phyloP scores from a whole-genome alignment of 495 filamentous ascomycete genomes.

The Neurospora sp. region DNA sequence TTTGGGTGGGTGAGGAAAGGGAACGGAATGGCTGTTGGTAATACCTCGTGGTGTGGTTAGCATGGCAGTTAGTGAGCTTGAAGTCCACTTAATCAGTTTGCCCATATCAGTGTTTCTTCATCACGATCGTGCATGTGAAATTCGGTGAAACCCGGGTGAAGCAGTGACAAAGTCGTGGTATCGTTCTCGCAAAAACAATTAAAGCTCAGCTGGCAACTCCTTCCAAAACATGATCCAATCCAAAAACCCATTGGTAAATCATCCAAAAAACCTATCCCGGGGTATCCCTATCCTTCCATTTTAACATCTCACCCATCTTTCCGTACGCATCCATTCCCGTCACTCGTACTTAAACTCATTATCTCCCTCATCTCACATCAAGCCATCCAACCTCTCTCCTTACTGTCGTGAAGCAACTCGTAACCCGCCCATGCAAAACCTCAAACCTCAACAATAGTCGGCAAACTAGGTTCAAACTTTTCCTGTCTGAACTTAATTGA shows the following conservation, averaged over 20 bases:
- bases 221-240: not conserved
- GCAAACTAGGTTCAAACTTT: not conserved
- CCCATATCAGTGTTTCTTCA: not conserved
- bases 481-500: constrained; percentile 2
- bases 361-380: not conserved
- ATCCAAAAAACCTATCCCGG: not conserved
- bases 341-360: not conserved
- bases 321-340: too few species aligned
- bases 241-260: not conserved
- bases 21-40: not conserved
- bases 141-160: not conserved
- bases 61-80: not conserved
- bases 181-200: not conserved
- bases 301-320: not conserved
- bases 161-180: not conserved
- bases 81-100: not conserved
- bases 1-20: not conserved
- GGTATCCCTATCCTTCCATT: not conserved
- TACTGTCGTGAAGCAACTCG: not conserved
- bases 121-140: not conserved
- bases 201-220: not conserved
- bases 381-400: not conserved
- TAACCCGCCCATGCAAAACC: not conserved
- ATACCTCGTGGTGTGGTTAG: not conserved
- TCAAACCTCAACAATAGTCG: not conserved